Percentiles rank a stretch among this genome's conserved stretches.
Evolutionary conservation across 2,329 filamentous ascomycete genomes (phyloP).

Genomic region (Neobulgaria alba): DNA sequence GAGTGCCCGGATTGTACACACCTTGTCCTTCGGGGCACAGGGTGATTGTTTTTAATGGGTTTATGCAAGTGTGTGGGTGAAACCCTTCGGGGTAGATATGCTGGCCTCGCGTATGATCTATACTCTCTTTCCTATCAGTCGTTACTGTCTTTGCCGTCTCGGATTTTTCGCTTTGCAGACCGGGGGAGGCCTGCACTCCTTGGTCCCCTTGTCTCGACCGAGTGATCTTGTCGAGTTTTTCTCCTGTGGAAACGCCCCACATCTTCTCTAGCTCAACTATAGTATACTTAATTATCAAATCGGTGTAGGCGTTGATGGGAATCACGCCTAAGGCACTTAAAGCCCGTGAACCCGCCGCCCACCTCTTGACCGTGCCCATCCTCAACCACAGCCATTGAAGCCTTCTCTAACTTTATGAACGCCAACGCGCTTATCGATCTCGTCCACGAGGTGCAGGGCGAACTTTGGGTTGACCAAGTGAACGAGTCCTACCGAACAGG

Average conservation of each 20-base stretch:
- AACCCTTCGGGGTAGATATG: neutral
- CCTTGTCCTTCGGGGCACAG: too few relatives aligned
- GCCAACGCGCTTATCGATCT: slow-evolving; percentile 5
- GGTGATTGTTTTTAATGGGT: too few relatives aligned
- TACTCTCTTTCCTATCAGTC: slow-evolving; percentile 1
- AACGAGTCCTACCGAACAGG: slow-evolving; percentile 3
- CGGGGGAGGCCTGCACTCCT: neutral
- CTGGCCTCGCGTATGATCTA: too few relatives aligned
- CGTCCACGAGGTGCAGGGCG: slow-evolving; percentile 4
- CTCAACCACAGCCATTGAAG: neutral
- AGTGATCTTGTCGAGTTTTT: neutral
- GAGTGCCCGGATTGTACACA: too few relatives aligned
- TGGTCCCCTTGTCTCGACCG: neutral
- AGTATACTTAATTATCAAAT: neutral
- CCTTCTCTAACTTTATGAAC: neutral
- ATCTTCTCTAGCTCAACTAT: neutral
- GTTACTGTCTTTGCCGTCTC: neutral
- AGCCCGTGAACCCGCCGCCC: neutral
- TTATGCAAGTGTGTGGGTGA: neutral
- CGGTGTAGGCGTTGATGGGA: neutral
- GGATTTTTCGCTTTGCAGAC: slow-evolving; percentile 1
- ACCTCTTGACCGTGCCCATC: neutral
- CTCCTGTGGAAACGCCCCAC: neutral
- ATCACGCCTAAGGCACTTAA: neutral
- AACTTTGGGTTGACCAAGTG: slow-evolving; percentile 8